Evolutionary conservation across 768 basidiomycete genomes (phyloP), one percentile per base, ranked within the genome.

Genomic region (Hydnomerulius pinastri): DNA sequence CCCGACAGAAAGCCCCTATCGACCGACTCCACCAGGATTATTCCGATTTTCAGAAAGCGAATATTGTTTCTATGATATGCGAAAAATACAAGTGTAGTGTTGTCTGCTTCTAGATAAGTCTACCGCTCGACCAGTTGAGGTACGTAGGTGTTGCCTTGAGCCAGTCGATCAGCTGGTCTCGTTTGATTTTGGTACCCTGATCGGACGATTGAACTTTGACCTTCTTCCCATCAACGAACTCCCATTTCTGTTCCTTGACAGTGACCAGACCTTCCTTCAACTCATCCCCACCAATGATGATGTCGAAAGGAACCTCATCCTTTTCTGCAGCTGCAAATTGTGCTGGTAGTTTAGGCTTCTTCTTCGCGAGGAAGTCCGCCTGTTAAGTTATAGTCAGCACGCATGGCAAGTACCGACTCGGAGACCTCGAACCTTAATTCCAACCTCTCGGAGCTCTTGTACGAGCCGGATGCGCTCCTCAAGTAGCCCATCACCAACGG

Each of bases 281-380:
- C 73, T 99, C 96, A 49, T 89, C 86, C 1, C 79, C 80, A 8
- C 93, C 95, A n/a, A 98, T 73, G 56, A 98, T 90, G 49, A 98
- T 79, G 2, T 89, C 94, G 69, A 92, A 97, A 0, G 95, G 96
- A 35, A 92, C 91, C 56, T 92, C 87, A 61, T 98, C 95, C 64
- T 76, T 85, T 72, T 97, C 97, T 23, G 89, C 90, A 1, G 87
- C 86, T 18, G 89, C 89, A 64, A 96, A 98, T 63, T 99, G 96
- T 3, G 83, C 77, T 0, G 78, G 77, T 28, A 92, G 69, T 66
- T 98, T 98, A 0, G 97, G 95, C 67, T 97, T 98, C 47, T 75
- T 82, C 69, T 97, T 98, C 53, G 91, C 90, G 60, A 93, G 73
- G 74, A 92, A 98, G 68, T 98, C 97, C 49, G 90, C 80, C 92